Base-by-base conservation (phyloP, 306 rosid genomes). In the Mimosa bimucronata region DNA sequence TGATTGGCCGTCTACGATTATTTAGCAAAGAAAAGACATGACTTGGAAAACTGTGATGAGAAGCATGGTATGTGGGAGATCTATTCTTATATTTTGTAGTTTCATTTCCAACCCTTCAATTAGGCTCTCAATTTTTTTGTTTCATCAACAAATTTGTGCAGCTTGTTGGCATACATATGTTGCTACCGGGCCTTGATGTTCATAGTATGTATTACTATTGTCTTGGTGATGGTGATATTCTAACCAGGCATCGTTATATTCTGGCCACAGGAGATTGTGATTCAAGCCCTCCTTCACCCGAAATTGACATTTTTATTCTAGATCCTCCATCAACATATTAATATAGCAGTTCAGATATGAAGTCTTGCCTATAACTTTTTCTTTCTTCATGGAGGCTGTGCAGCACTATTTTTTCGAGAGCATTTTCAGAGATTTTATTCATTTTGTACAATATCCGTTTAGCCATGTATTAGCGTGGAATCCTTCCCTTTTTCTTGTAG, bases 1-100 rank as follows among this genome's bases (percentile, higher is more conserved):
- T 96, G 21, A 85, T 96, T 64, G 81, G 57, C 71, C 91, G 79
- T 48, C 89, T 96, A 64, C 85, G 16, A 74, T 78, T 74, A 38
- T 89, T 93, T 81, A 88, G 93, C 84, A 74, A 87, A 83, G 90
- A n/a, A n/a, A n/a, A 90, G 80, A 69, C 83, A 66, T 71, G 28
- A 77, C 73, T 34, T n/a, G 42, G 66, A 70, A n/a, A 83, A 60
- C 82, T 85, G 82, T 75, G 79, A 28, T 29, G 19, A 13, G 67
- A 83, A 78, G 57, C 68, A 58, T 58, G 91, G 87, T 82, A 81
- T 18, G 86, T 23, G n/a, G n/a, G 66, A 46, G 41, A 58, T 41
- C 25, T 5, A 62, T 58, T 61, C 18, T 69, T 75, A 3, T 78
- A 30, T 37, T 44, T 1, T 65, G 18, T 61, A 3, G 9, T 68